A percentile compares a stretch with the other conserved stretches of the same genome.
These are phyloP conservation scores for Hypomontagnella submonticulosa DNA, from an alignment of 495 filamentous ascomycete genomes.

Conservation along the genomic window DNA sequence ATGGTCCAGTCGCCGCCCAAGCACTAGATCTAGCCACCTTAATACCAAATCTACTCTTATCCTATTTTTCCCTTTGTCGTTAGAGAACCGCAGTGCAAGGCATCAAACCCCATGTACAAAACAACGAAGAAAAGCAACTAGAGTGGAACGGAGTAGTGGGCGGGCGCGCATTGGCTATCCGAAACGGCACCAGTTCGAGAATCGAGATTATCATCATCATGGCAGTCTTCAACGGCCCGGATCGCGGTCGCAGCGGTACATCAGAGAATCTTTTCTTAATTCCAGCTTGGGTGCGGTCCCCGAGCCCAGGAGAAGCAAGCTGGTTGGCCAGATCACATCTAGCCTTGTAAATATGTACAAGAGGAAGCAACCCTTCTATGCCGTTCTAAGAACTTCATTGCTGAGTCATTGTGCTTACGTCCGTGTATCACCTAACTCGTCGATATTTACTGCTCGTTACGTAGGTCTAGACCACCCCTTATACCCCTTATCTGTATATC, in stretches of 20 bases:
- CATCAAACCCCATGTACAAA: slow-evolving; percentile 37
- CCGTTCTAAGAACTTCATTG: slow-evolving; percentile 36
- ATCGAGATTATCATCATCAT: slow-evolving; percentile 18
- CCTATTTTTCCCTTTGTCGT: slow-evolving; percentile 52
- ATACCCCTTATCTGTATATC: no score
- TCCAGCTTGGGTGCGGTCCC: slow-evolving; percentile 20
- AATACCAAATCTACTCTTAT: slow-evolving; percentile 17
- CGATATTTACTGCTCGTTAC: no score
- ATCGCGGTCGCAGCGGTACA: slow-evolving; percentile 8
- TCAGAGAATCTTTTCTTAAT: slow-evolving; percentile 8
- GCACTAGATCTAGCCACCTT: slow-evolving; percentile 40
- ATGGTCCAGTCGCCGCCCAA: slow-evolving; percentile 77
- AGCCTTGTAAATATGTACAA: slow-evolving; percentile 52
- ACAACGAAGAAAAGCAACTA: slow-evolving; percentile 29
- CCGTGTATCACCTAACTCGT: not conserved
- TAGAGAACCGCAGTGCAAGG: slow-evolving; percentile 47
- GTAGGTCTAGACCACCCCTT: no score
- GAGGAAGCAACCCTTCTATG: slow-evolving; percentile 39
- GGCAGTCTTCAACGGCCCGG: slow-evolving; percentile 22
- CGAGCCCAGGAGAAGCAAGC: slow-evolving; percentile 14
- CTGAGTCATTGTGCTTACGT: slow-evolving; percentile 1
- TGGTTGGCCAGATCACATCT: slow-evolving; percentile 19
- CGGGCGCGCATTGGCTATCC: slow-evolving; percentile 36
- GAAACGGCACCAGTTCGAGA: slow-evolving; percentile 26
- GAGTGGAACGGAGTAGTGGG: slow-evolving; percentile 40